phyloP scores from a whole-genome alignment of 2,329 filamentous ascomycete genomes.

The Dothideomycetes sp. region DNA sequence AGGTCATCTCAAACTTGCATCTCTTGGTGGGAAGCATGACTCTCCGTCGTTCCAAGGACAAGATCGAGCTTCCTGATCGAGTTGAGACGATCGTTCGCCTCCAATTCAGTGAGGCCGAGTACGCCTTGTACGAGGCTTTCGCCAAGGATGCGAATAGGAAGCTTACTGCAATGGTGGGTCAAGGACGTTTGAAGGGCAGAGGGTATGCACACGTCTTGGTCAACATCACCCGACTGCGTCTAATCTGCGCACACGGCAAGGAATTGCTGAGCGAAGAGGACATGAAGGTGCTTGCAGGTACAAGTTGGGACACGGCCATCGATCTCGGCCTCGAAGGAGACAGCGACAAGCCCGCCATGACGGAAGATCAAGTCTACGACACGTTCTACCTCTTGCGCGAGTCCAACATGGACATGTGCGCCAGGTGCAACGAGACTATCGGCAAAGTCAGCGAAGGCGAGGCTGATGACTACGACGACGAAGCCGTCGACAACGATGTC shows the following conservation, averaged over 20 bases:
- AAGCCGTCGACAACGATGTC: conserved; percentile 45
- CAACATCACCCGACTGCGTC: conserved; percentile 76
- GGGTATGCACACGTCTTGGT: conserved; percentile 92
- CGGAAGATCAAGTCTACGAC: conserved; percentile 67
- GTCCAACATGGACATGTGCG: conserved; percentile 65
- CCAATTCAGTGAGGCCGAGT: conserved; percentile 65
- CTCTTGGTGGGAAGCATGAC: conserved; percentile 92
- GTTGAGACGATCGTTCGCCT: conserved; percentile 63
- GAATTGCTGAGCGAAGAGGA: conserved; percentile 82
- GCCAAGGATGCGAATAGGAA: conserved; percentile 69
- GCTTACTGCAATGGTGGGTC: conserved; percentile 63
- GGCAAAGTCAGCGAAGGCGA: conserved; percentile 30
- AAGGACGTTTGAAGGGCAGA: conserved; percentile 43
- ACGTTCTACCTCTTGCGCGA: conserved; percentile 78
- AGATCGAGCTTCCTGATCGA: conserved; percentile 68
- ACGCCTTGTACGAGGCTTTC: conserved; percentile 72
- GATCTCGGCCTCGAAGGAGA: conserved; percentile 74
- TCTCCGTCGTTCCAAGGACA: conserved; percentile 81
- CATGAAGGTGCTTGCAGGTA: conserved; percentile 63
- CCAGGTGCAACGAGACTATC: conserved; percentile 56
- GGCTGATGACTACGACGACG: conserved; percentile 27
- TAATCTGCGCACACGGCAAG: conserved; percentile 89
- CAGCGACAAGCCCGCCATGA: conserved; percentile 44
- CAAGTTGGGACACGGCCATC: conserved; percentile 64
- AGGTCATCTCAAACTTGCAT: conserved; percentile 74